Evolutionary conservation across 1,139 yeast genomes (phyloP), one percentile per base, ranked within the genome.

Genomic region (Hyphopichia pseudoburtonii): DNA sequence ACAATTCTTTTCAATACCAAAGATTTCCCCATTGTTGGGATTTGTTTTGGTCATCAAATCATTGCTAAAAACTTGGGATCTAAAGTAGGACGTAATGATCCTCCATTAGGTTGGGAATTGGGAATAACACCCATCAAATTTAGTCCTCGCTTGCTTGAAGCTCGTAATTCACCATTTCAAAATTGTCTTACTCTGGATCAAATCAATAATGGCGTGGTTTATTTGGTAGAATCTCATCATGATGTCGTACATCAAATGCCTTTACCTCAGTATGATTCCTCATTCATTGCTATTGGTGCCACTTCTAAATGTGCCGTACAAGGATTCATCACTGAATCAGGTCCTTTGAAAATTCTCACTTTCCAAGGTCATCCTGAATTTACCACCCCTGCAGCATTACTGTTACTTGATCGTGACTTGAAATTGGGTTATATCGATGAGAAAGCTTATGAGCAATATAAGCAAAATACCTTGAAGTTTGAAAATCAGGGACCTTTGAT

Each of bases 281-380:
- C 49, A 5, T 71, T 73, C 33, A 58, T 58, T 32, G 58, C 71
- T 44, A 54, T 80, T 46, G 87, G 88, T 1, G 60, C 73, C 5
- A 76, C 83, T 9, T 61, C 65, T 0, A 66, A 62, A 33, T 82
- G 94, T 46, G 53, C 60, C 1, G 62, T 78, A 25, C 96, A 89
- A 53, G 86, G 95, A 33, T 40, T 78, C 22, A 44, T 71, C 45
- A 79, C 76, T 44, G 68, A 63, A 41, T 62, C 66, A 6, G 69
- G 64, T 43, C 63, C 66, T 0, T 32, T 66, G 16, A 66, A 68
- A 36, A 41, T 82, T 3, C 62, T 87, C 31, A 78, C 94, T 0
- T 78, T 87, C 49, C 97, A 89, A 56, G 96, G 96, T 1, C 97
- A 89, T 53, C 96, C 97, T 0, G 97, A 89, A 55, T 88, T 86